A percentile compares a stretch with the other conserved stretches of the same genome.
Conservation (phyloP, 2,329 filamentous ascomycete genomes). For the Chalaropsis thielavioides region DNA sequence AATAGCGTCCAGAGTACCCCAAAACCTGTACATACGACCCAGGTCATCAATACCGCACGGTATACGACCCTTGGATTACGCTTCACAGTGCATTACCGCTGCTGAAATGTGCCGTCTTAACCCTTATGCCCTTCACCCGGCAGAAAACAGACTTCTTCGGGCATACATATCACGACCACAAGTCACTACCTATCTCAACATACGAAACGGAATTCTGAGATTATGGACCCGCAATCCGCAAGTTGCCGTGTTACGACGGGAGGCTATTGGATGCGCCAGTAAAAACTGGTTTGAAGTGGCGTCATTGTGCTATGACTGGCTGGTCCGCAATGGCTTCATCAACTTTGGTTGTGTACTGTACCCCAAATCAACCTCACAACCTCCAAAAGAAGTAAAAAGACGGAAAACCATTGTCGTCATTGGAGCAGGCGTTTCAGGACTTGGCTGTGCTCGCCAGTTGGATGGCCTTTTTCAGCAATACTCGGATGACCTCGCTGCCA, state of each 20-base stretch:
- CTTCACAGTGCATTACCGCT: slow-evolving; percentile 77
- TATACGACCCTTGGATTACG: slow-evolving; percentile 62
- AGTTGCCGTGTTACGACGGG: slow-evolving; percentile 63
- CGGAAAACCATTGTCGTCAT: slow-evolving; percentile 71
- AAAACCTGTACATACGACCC: slow-evolving; percentile 29
- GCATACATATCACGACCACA: slow-evolving; percentile 74
- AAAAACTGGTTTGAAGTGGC: slow-evolving; percentile 79
- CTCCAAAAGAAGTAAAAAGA: slow-evolving; percentile 31
- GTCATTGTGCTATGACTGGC: slow-evolving; percentile 81
- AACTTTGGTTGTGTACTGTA: slow-evolving; percentile 71
- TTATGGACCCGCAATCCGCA: slow-evolving; percentile 81
- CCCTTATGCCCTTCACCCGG: slow-evolving; percentile 72
- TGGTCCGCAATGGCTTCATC: slow-evolving; percentile 81
- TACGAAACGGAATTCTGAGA: slow-evolving; percentile 83
- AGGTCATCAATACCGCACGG: slow-evolving; percentile 72
- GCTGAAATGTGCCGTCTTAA: slow-evolving; percentile 81
- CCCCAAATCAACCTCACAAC: slow-evolving; percentile 35
- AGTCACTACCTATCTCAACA: slow-evolving; percentile 90
- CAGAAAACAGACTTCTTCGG: slow-evolving; percentile 69
- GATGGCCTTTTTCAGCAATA: slow-evolving; percentile 77
- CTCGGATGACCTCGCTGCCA: slow-evolving; percentile 47
- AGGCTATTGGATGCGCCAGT: slow-evolving; percentile 84
- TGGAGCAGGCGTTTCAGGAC: slow-evolving; percentile 84
- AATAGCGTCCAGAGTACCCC: neutral
- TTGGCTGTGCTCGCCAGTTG: slow-evolving; percentile 83